These are phyloP conservation scores for Globisporangium spinosum DNA, from an alignment of 352 stramenopile species.

Conservation along the genomic window DNA sequence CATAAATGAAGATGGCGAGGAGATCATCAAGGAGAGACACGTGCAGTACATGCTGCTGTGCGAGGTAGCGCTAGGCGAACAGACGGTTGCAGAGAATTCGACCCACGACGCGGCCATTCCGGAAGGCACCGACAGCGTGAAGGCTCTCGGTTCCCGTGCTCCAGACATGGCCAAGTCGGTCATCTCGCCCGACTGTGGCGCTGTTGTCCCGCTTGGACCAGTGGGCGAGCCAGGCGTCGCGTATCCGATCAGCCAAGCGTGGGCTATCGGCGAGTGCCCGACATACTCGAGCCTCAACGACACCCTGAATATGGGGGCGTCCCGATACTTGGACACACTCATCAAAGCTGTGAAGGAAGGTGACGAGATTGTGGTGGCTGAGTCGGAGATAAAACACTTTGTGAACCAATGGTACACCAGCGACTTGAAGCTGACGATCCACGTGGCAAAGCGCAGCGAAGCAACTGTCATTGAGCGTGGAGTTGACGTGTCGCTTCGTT, in stretches of 20 bases:
- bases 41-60: slow-evolving; percentile 43
- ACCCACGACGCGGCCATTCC: neutral
- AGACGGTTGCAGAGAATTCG: neutral
- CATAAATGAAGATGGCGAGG: neutral
- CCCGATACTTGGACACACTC: neutral
- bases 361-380: neutral
- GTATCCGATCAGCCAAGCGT: slow-evolving; percentile 3
- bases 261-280: neutral
- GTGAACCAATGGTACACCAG: neutral
- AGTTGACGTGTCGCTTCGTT: neutral
- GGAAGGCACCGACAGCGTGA: slow-evolving; percentile 2
- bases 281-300: slow-evolving; percentile 3
- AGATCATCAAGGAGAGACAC: neutral
- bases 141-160: neutral
- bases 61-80: slow-evolving; percentile 52
- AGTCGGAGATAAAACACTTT: neutral
- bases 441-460: neutral
- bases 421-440: neutral
- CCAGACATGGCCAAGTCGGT: slow-evolving; percentile 1
- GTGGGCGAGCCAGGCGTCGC: slow-evolving; percentile 5
- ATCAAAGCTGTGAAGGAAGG: neutral
- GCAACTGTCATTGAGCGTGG: neutral
- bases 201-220: neutral
- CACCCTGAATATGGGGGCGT: neutral
- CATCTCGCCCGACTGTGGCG: slow-evolving; percentile 3